Base-by-base conservation (phyloP, 441 rosid species). In the Daphne laureola region DNA sequence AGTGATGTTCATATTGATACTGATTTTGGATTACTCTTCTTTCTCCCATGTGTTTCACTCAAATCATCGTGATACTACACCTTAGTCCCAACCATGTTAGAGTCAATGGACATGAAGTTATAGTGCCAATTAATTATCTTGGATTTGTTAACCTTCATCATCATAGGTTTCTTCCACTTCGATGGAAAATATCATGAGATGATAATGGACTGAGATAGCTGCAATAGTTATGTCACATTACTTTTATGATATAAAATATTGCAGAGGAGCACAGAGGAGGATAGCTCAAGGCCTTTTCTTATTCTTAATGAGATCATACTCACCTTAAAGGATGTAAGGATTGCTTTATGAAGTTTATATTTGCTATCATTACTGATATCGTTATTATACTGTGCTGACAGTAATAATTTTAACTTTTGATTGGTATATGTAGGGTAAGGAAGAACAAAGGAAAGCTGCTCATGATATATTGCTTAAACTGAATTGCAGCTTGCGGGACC, bases 291-390 rank as follows among this genome's bases (percentile, higher is more conserved):
- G 78, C 84, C 82, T 53, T 89, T 93, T 78, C 92, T 83, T 59
- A 76, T 93, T 62, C 84, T 93, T 56, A 89, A 87, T 68, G 97
- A 93, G 77, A 85, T 93, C 66, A 87, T 93, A 71, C 72, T 90
- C 55, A 73, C 79, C 42, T 73, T 83, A 59, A 93, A 93, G 72
- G 90, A 84, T 76, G 98, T 92, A 86, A 70, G 87, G 68, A 49
- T 65, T 46, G 31, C 59, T 42, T 38, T 45, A 53, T 57, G 59
- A 59, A 42, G 48, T 55, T 52, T 58, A 52, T 31, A 17, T 57
- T 44, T 54, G 43, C 23, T 46, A 23, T 47, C 25, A 2, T 17
- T 17, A 3, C 41, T 12, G 40, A 17, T 11, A 15, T 36, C 46
- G 7, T 2, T 31, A 12, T 26, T 45, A 17, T 3, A 26, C 18